Evolutionary conservation across 257 asterid genomes (phyloP).

Genomic region (Scutellaria barbata): DNA sequence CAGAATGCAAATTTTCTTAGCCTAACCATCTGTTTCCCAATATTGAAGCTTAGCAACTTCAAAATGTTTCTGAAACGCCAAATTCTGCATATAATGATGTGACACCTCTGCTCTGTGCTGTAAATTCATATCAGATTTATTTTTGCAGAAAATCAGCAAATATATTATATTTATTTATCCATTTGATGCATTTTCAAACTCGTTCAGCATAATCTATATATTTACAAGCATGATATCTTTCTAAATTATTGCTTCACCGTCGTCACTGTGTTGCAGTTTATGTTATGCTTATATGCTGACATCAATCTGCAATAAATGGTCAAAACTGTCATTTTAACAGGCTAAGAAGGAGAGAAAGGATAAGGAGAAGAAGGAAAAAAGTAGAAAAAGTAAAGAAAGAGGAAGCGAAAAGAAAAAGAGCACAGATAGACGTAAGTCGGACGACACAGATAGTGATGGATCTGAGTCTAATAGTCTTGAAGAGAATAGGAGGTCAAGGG

Average conservation of each 20-base stretch:
- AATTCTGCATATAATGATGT: slow-evolving; percentile 17
- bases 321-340: slow-evolving; percentile 44
- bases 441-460: slow-evolving; percentile 60
- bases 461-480: slow-evolving; percentile 55
- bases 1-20: background rate
- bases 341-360: slow-evolving; percentile 73
- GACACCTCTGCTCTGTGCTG: background rate
- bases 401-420: slow-evolving; percentile 51
- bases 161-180: too few species aligned
- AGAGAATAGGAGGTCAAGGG: slow-evolving; percentile 61
- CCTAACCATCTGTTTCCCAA: background rate
- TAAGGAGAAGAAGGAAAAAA: slow-evolving; percentile 61
- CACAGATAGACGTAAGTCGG: slow-evolving; percentile 55
- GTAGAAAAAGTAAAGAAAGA: slow-evolving; percentile 57
- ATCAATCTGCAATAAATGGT: too few species aligned
- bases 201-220: background rate
- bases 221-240: slow-evolving; percentile 1
- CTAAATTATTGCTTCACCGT: background rate
- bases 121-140: background rate
- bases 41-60: background rate
- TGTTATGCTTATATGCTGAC: slow-evolving; percentile 7
- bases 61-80: background rate
- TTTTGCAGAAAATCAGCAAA: background rate
- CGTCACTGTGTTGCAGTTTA: background rate
- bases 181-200: too few species aligned